Conservation (phyloP, 1,284 basidiomycete genomes). For the Boletus sp. region DNA sequence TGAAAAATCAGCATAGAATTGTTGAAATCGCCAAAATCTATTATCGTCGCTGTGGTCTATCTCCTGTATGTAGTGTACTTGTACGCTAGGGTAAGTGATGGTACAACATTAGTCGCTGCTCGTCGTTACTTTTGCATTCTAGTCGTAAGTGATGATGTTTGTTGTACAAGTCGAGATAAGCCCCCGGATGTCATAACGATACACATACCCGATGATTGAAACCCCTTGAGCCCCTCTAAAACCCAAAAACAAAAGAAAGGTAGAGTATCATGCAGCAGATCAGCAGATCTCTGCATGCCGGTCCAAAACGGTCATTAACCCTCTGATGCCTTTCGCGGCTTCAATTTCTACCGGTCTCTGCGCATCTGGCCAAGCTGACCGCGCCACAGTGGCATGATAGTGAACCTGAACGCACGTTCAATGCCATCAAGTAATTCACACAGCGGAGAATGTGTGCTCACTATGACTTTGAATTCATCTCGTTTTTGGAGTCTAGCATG, state of each 20-base stretch:
- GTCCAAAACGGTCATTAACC: conserved; percentile 37
- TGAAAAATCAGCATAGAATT: conserved; percentile 38
- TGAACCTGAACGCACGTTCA: conserved; percentile 29
- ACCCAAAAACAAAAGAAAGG: conserved; percentile 9
- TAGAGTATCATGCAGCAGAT: not conserved
- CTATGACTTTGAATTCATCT: conserved; percentile 35
- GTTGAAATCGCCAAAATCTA: conserved; percentile 6
- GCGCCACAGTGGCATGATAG: conserved; percentile 36
- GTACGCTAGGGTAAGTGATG: conserved; percentile 28
- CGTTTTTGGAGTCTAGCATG: conserved; percentile 31
- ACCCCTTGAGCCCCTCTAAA: conserved; percentile 13
- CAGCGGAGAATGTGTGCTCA: conserved; percentile 16
- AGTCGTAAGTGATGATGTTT: conserved; percentile 13
- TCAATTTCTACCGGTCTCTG: conserved; percentile 36
- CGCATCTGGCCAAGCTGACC: conserved; percentile 34
- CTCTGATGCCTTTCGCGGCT: conserved; percentile 35
- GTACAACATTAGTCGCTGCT: conserved; percentile 33
- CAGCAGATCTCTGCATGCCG: conserved; percentile 32
- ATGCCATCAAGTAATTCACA: conserved; percentile 7
- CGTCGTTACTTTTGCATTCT: conserved; percentile 15
- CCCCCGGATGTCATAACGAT: conserved; percentile 18
- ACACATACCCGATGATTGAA: conserved; percentile 24
- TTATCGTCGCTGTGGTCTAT: conserved; percentile 8
- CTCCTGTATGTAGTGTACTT: conserved; percentile 5
- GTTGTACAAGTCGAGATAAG: conserved; percentile 18